phyloP scores from a whole-genome alignment of 805 yeast genomes.

The Candida peoriensis region DNA sequence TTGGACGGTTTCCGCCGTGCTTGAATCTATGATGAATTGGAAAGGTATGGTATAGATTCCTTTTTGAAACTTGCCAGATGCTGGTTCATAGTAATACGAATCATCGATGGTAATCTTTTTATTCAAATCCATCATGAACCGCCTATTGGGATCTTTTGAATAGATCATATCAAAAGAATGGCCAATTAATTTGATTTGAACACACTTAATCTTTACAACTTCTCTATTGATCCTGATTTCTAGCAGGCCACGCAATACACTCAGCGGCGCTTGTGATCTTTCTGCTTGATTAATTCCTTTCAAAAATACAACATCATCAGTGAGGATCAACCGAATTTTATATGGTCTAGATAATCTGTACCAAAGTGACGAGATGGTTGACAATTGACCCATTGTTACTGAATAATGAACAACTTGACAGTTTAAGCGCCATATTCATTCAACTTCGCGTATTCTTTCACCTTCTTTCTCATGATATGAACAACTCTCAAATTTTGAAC shows the following conservation, averaged over 20 bases:
- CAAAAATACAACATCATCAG: conserved; percentile 12
- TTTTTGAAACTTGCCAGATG: conserved; percentile 2
- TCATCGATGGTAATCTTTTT: conserved; percentile 11
- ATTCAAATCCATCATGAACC: conserved; percentile 4
- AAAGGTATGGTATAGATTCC: conserved; percentile 21
- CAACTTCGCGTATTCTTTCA: no score
- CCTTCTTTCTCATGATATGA: no score
- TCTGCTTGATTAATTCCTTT: conserved; percentile 17
- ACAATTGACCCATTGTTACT: no score
- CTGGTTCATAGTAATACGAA: conserved; percentile 7
- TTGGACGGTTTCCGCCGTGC: conserved; percentile 14
- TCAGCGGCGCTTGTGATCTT: conserved; percentile 9
- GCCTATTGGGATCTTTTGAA: neutral
- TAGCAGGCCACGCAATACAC: conserved; percentile 12
- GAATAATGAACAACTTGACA: no score
- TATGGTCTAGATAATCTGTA: neutral
- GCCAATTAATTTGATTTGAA: conserved; percentile 15
- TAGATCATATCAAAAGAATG: conserved; percentile 7
- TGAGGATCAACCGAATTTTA: conserved; percentile 1
- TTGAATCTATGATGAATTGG: conserved; percentile 18
- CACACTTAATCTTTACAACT: conserved; percentile 6
- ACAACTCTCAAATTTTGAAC: no score
- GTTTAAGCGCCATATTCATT: no score
- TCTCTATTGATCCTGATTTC: conserved; percentile 8
- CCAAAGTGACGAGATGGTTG: no score